phyloP scores from a whole-genome alignment of 305 asterid genomes.

The Fraxinus dipetala region DNA sequence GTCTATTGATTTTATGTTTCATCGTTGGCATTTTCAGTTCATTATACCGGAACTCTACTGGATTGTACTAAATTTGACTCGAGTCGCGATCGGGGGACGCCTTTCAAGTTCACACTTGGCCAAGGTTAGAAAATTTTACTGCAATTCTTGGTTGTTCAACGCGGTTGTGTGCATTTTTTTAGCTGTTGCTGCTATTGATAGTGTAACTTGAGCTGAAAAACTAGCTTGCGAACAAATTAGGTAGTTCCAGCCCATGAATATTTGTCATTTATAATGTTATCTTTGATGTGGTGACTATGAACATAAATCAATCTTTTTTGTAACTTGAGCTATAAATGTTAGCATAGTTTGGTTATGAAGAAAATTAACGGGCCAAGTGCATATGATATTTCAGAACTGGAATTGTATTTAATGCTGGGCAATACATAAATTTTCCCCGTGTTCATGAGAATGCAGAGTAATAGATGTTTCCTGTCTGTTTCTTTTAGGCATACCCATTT shows the following conservation, averaged over 20 bases:
- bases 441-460: neutral
- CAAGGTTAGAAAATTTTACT: conserved; percentile 55
- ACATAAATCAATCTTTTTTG: neutral
- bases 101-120: conserved; percentile 82
- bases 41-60: conserved; percentile 79
- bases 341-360: neutral
- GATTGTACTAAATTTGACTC: conserved; percentile 92
- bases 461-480: neutral
- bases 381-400: neutral
- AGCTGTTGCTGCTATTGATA: neutral
- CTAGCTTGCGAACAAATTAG: neutral
- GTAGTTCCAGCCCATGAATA: neutral
- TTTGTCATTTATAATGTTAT: neutral
- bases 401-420: neutral
- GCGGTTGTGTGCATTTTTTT: neutral
- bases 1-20: neutral
- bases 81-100: conserved; percentile 76
- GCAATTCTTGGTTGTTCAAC: neutral
- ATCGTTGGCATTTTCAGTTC: conserved; percentile 43
- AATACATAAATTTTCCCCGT: neutral
- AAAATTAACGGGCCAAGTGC: neutral
- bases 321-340: neutral
- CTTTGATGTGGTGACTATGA: neutral
- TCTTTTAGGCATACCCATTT: neutral
- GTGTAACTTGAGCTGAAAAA: neutral